Percentiles rank a stretch among this genome's conserved stretches.
Conservation (phyloP, 2,329 filamentous ascomycete genomes). For the Sporothrix brasiliensis region DNA sequence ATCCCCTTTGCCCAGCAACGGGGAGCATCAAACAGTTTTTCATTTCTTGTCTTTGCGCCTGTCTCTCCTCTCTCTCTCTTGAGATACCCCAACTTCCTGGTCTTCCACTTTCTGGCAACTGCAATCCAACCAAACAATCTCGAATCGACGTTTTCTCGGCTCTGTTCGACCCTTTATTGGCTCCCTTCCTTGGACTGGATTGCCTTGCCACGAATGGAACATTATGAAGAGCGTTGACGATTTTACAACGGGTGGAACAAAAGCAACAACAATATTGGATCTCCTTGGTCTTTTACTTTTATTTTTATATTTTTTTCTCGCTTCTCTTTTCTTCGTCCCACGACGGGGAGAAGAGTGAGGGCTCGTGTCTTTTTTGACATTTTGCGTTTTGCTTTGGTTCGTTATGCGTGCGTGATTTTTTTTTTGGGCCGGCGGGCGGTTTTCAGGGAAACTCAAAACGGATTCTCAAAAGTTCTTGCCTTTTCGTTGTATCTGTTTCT, state of each 20-base stretch:
- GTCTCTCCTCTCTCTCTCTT: conserved; percentile 25
- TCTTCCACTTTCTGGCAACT: conserved; percentile 26
- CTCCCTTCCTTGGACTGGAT: conserved; percentile 19
- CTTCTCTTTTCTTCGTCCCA: background rate
- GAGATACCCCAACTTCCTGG: conserved; percentile 33
- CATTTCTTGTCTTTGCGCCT: background rate
- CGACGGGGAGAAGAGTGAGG: background rate
- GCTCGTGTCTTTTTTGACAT: background rate
- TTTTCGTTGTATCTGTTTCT: background rate
- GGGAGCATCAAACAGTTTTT: conserved; percentile 15
- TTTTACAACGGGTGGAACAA: conserved; percentile 5
- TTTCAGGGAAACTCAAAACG: conserved; percentile 18
- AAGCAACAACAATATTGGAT: conserved; percentile 13
- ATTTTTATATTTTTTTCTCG: background rate
- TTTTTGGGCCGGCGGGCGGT: conserved; percentile 23
- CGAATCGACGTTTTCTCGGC: background rate
- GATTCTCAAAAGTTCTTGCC: conserved; percentile 24
- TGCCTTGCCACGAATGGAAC: conserved; percentile 14
- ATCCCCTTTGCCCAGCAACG: conserved; percentile 22
- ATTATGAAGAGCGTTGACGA: conserved; percentile 26
- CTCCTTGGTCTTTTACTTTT: conserved; percentile 4
- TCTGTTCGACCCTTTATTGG: background rate
- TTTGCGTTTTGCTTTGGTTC: background rate
- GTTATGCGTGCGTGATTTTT: background rate
- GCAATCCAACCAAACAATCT: conserved; percentile 25